phyloP scores from a whole-genome alignment of 805 yeast species.

The Nakazawaea wyomingensis region DNA sequence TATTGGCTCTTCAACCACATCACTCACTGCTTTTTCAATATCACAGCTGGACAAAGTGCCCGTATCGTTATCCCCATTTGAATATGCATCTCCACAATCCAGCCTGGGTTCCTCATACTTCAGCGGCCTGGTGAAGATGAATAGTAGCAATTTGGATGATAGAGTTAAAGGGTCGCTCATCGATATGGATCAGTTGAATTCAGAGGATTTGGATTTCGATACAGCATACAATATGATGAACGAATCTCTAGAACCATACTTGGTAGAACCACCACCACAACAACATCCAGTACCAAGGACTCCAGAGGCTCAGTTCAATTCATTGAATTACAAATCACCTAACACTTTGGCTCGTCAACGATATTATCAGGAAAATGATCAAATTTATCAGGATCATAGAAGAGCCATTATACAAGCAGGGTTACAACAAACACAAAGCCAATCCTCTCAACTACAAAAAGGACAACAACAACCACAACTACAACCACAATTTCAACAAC shows the following conservation, averaged over 20 bases:
- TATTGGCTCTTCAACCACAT: constrained; percentile 12
- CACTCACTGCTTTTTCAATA: constrained; percentile 3
- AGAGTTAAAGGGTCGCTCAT: background rate
- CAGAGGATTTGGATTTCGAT: constrained; percentile 27
- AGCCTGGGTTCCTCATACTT: background rate
- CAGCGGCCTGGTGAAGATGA: background rate
- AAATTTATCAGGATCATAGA: constrained; percentile 7
- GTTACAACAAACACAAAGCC: background rate
- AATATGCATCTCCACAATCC: constrained; percentile 5
- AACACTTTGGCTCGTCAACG: constrained; percentile 3
- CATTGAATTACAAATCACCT: constrained; percentile 5
- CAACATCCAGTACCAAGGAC: constrained; percentile 4
- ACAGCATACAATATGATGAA: constrained; percentile 31
- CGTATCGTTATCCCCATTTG: constrained; percentile 11
- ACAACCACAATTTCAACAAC: background rate
- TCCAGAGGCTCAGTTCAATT: constrained; percentile 8
- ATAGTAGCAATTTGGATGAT: too few relatives aligned
- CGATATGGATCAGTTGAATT: constrained; percentile 1
- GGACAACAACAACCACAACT: background rate
- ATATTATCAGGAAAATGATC: constrained; percentile 1
- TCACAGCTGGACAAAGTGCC: constrained; percentile 1
- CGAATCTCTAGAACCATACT: constrained; percentile 13
- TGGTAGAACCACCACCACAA: background rate
- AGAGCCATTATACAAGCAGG: constrained; percentile 12
- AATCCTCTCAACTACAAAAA: background rate